phyloP scores from a whole-genome alignment of 179 eudicot genomes.

The Beta corolliflora region DNA sequence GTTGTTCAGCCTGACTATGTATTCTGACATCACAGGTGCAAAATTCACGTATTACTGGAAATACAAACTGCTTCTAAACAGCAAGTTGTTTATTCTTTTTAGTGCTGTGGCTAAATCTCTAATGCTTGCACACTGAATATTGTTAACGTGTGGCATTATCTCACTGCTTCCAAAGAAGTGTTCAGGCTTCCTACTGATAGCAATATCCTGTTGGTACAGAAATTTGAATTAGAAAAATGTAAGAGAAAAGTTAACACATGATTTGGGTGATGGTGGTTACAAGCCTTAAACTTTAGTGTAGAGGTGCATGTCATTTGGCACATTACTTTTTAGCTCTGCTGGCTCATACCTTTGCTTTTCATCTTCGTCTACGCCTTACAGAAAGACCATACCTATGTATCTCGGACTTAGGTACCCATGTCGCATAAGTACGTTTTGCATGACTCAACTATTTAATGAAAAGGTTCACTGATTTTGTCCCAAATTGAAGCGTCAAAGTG shows the following conservation, averaged over 20 bases:
- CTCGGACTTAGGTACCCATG: too few relatives aligned
- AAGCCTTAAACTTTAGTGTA: background rate
- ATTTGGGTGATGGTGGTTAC: background rate
- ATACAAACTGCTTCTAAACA: background rate
- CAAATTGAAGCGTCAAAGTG: too few relatives aligned
- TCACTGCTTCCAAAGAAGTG: background rate
- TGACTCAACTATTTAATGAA: too few relatives aligned
- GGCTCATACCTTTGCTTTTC: conserved; percentile 18
- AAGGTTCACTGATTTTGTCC: too few relatives aligned
- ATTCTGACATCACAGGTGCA: conserved; percentile 2
- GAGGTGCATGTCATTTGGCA: background rate
- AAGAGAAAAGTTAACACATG: background rate
- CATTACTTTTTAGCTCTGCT: conserved; percentile 1
- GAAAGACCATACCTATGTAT: too few relatives aligned
- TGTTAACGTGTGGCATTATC: background rate
- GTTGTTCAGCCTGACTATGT: conserved; percentile 11
- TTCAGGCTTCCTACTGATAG: background rate
- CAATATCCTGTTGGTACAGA: background rate
- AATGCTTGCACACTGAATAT: background rate
- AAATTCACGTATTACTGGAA: background rate
- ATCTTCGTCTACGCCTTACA: conserved; percentile 14
- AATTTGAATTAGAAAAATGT: background rate
- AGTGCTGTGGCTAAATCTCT: background rate
- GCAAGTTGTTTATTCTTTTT: conserved; percentile 1
- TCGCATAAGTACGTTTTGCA: too few relatives aligned